These are phyloP conservation scores for Synchytrium microbalum DNA, from an alignment of 371 early-diverging fungal genomes.

Conservation along the genomic window DNA sequence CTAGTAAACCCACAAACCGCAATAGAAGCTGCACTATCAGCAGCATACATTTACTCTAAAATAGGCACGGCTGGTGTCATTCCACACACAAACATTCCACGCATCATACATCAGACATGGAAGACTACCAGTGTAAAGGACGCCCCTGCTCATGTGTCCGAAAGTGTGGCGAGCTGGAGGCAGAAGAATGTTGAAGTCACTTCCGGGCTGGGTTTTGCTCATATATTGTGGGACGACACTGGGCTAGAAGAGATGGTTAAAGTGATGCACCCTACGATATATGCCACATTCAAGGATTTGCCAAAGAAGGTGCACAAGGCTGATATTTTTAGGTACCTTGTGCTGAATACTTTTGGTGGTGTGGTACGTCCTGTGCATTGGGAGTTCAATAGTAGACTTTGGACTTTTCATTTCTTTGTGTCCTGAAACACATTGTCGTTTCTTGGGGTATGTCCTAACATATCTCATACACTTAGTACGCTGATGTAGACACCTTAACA, in stretches of 20 bases:
- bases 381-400: not conserved
- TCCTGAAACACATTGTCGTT: no score
- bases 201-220: no score
- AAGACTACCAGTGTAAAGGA: not conserved
- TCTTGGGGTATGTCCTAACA: no score
- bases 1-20: not conserved
- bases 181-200: conserved; percentile 4
- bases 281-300: not conserved
- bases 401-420: no score
- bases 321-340: conserved; percentile 10
- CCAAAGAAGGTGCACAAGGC: conserved; percentile 6
- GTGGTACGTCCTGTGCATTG: conserved; percentile 1
- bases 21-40: not conserved
- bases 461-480: not conserved
- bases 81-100: conserved; percentile 5
- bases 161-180: conserved; percentile 1
- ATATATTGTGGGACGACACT: conserved; percentile 12
- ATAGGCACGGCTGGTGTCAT: not conserved
- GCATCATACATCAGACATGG: conserved; percentile 11
- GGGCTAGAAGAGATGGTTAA: conserved; percentile 7
- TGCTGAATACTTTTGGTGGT: conserved; percentile 16
- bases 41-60: not conserved
- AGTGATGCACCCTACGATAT: not conserved
- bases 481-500: not conserved
- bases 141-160: not conserved